A percentile compares a stretch with the other conserved stretches of the same genome.
phyloP scores from a whole-genome alignment of 129 eudicot genomes.

The Silybum marianum region DNA sequence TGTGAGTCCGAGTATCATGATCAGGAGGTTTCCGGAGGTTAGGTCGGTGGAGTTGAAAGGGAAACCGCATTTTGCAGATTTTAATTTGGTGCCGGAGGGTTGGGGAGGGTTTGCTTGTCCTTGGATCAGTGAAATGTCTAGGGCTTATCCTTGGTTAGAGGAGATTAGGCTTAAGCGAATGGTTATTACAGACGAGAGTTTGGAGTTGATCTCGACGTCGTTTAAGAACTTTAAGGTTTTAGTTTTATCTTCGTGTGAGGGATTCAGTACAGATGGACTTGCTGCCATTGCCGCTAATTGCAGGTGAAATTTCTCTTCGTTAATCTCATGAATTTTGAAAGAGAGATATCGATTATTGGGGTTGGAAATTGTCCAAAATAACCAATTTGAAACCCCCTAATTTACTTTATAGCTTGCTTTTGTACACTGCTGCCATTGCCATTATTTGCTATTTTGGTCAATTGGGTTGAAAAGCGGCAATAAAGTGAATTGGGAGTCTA shows the following conservation, averaged over 20 bases:
- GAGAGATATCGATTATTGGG: not conserved
- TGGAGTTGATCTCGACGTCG: slow-evolving; percentile 56
- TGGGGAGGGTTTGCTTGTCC: slow-evolving; percentile 74
- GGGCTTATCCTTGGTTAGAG: slow-evolving; percentile 56
- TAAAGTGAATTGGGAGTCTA: not conserved
- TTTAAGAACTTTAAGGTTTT: slow-evolving; percentile 56
- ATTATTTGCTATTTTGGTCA: not conserved
- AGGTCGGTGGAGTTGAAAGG: slow-evolving; percentile 52
- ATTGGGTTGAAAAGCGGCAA: not conserved
- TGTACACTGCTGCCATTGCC: not conserved
- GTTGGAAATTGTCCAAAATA: too few relatives aligned
- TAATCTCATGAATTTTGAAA: not conserved
- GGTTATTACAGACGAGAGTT: slow-evolving; percentile 64
- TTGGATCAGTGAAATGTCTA: slow-evolving; percentile 55
- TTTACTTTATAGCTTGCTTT: not conserved
- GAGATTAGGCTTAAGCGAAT: slow-evolving; percentile 65
- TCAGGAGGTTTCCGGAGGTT: slow-evolving; percentile 61
- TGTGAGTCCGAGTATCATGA: slow-evolving; percentile 53
- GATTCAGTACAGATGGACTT: slow-evolving; percentile 40
- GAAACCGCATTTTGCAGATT: slow-evolving; percentile 83
- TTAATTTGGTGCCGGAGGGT: slow-evolving; percentile 77
- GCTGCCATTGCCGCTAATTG: slow-evolving; percentile 56
- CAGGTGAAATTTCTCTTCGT: slow-evolving; percentile 41
- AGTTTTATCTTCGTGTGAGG: slow-evolving; percentile 61
- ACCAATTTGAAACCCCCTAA: not conserved